A percentile compares a stretch with the other conserved stretches of the same genome.
These are phyloP conservation scores for Pythium phragmitis DNA, from an alignment of 352 stramenopile genomes.

Conservation along the genomic window DNA sequence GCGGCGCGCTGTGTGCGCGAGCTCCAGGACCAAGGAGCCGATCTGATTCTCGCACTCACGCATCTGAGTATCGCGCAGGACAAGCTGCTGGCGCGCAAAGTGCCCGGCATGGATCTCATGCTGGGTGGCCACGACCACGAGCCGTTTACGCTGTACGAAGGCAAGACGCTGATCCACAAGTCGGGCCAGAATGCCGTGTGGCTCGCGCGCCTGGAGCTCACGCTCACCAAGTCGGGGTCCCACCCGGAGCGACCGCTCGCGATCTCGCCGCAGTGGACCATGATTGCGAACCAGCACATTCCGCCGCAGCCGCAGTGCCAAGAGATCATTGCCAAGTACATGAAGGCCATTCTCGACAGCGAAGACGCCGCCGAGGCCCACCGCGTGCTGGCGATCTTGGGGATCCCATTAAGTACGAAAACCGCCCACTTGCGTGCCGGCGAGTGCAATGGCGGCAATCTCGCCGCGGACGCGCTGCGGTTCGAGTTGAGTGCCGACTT, in stretches of 20 bases:
- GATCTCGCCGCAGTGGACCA: conserved; percentile 74
- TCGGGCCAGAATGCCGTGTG: conserved; percentile 88
- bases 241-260: conserved; percentile 46
- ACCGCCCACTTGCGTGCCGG: conserved; percentile 68
- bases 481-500: conserved; percentile 62
- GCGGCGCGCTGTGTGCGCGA: conserved; percentile 56
- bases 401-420: conserved; percentile 57
- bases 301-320: conserved; percentile 54
- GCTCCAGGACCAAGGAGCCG: conserved; percentile 58
- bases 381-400: conserved; percentile 54
- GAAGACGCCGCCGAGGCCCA: conserved; percentile 43
- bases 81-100: conserved; percentile 53
- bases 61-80: conserved; percentile 83
- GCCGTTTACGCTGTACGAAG: conserved; percentile 78
- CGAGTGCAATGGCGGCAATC: conserved; percentile 75
- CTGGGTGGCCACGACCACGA: conserved; percentile 93
- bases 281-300: conserved; percentile 71
- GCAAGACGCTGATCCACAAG: conserved; percentile 88
- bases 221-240: conserved; percentile 41
- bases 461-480: conserved; percentile 78
- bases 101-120: conserved; percentile 80
- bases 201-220: conserved; percentile 79
- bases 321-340: conserved; percentile 74
- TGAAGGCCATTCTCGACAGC: conserved; percentile 56
- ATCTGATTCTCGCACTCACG: conserved; percentile 86